These are phyloP conservation scores for Solanum pennellii DNA, from an alignment of 257 asterid species.

Conservation along the genomic window DNA sequence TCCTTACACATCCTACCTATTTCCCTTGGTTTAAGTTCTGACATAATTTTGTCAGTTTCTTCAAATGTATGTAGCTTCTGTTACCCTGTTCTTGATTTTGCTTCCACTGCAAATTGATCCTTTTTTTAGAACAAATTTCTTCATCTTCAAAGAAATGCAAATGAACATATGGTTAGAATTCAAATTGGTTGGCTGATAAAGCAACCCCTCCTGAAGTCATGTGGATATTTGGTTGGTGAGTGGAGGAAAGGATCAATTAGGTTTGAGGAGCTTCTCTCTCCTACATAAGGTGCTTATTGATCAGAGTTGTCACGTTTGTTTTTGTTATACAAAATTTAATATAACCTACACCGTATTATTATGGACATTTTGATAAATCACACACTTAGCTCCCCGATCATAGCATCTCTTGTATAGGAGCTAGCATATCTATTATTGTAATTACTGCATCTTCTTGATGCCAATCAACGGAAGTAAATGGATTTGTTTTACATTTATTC, in stretches of 20 bases:
- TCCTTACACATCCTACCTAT: neutral
- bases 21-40: neutral
- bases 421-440: neutral
- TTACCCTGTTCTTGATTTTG: neutral
- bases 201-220: neutral
- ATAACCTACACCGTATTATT: neutral
- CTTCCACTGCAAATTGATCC: neutral
- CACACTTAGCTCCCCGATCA: neutral
- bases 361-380: neutral
- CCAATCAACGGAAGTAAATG: neutral
- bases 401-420: neutral
- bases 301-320: neutral
- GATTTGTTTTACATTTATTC: neutral
- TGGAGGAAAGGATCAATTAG: neutral
- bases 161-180: neutral
- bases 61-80: neutral
- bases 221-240: neutral
- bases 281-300: neutral
- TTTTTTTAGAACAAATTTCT: neutral
- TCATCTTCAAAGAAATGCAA: neutral
- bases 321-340: neutral
- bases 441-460: neutral
- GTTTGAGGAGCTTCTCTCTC: neutral
- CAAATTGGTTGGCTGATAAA: neutral
- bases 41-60: neutral